A percentile compares a stretch with the other conserved stretches of the same genome.
These are phyloP conservation scores for Ophiostoma fasciatum DNA, from an alignment of 2,329 filamentous ascomycete species.

Conservation along the genomic window DNA sequence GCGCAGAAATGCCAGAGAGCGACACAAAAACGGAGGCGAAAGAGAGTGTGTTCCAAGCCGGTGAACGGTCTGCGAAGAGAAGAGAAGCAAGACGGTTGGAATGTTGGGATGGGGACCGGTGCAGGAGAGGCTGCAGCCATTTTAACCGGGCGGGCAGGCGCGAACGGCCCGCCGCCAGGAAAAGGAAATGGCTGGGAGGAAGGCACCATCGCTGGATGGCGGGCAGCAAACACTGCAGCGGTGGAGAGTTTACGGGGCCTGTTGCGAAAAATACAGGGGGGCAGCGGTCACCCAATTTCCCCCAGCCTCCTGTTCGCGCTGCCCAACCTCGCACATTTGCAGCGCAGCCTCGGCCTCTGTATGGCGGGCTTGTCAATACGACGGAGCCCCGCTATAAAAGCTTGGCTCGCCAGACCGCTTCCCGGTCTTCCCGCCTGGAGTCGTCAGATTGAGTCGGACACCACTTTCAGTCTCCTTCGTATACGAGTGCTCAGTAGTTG, in stretches of 20 bases:
- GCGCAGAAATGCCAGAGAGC: too few species aligned
- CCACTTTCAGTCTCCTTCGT: too few species aligned
- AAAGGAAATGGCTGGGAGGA: slow-evolving; percentile 5
- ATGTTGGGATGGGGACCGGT: slow-evolving; percentile 2
- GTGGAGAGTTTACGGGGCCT: slow-evolving; percentile 1
- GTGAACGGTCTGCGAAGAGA: slow-evolving; percentile 1
- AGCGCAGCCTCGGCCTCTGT: slow-evolving; percentile 1
- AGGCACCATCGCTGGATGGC: background rate
- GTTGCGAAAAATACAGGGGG: too few species aligned
- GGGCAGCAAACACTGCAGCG: background rate
- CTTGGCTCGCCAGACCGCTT: too few species aligned
- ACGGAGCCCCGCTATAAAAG: too few species aligned
- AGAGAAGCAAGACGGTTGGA: background rate
- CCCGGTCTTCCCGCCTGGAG: too few species aligned
- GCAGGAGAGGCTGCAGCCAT: slow-evolving; percentile 3
- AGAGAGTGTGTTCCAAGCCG: too few species aligned
- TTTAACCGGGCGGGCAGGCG: slow-evolving; percentile 4
- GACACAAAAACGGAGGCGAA: too few species aligned
- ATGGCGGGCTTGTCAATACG: too few species aligned
- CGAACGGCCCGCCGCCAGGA: background rate
- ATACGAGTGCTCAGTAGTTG: too few species aligned
- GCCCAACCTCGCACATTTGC: slow-evolving; percentile 7
- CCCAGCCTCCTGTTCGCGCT: slow-evolving; percentile 3
- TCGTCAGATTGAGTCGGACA: too few species aligned
- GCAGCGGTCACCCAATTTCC: too few species aligned